A percentile compares a stretch with the other conserved stretches of the same genome.
Conservation (phyloP, 495 filamentous ascomycete species). For the Xeromyces bisporus region DNA sequence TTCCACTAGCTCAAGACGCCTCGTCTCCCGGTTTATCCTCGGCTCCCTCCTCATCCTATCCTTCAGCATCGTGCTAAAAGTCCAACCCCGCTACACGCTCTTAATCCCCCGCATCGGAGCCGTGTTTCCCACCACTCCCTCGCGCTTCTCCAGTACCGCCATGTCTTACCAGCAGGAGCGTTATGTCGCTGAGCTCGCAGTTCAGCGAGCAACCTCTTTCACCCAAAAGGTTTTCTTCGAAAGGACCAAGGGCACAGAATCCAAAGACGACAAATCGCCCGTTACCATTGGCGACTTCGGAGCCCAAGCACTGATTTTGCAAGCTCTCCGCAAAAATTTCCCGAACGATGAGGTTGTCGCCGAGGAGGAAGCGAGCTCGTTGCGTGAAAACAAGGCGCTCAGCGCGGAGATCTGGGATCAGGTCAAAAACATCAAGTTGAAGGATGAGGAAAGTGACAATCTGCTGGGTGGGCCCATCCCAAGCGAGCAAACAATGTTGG, state of each 20-base stretch:
- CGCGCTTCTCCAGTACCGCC: conserved; percentile 10
- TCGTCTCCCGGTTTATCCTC: conserved; percentile 18
- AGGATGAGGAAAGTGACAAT: conserved; percentile 44
- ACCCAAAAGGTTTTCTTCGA: conserved; percentile 89
- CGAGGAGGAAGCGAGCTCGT: conserved; percentile 74
- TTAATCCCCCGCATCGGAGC: conserved; percentile 20
- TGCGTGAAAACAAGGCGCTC: conserved; percentile 50
- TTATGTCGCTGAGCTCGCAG: conserved; percentile 72
- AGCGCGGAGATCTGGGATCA: conserved; percentile 66
- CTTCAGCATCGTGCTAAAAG: conserved; percentile 26
- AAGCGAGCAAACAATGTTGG: conserved; percentile 59
- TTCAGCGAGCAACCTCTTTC: conserved; percentile 73
- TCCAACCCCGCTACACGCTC: conserved; percentile 26
- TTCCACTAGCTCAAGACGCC: background rate
- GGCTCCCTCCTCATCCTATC: conserved; percentile 35
- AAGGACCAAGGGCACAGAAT: conserved; percentile 79
- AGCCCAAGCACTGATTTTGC: conserved; percentile 89
- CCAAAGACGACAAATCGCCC: conserved; percentile 87
- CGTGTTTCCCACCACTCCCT: conserved; percentile 6
- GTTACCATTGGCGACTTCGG: conserved; percentile 97
- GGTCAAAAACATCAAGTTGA: conserved; percentile 54
- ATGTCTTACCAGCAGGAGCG: conserved; percentile 66
- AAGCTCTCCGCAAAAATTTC: conserved; percentile 75
- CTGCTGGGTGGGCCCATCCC: conserved; percentile 58
- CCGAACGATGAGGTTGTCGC: conserved; percentile 81